These are phyloP conservation scores for Pezicula radicicola DNA, from an alignment of 2,329 filamentous ascomycete species.

Conservation along the genomic window DNA sequence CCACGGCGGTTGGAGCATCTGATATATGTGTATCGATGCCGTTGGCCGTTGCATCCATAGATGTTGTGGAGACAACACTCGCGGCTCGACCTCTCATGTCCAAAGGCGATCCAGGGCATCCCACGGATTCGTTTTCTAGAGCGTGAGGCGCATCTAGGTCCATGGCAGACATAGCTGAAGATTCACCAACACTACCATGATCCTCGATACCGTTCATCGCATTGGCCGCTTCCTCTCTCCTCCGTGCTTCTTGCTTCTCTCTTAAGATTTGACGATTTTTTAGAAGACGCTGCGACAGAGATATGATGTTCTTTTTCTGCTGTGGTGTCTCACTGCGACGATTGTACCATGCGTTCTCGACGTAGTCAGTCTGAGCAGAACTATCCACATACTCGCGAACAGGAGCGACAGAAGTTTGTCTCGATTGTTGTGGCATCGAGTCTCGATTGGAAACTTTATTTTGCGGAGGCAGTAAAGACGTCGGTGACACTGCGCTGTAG, in stretches of 20 bases:
- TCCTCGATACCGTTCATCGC: constrained; percentile 8
- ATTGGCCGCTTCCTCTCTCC: constrained; percentile 4
- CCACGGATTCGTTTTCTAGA: constrained; percentile 2
- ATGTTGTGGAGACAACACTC: constrained; percentile 22
- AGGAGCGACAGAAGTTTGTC: constrained; percentile 16
- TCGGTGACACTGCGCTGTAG: constrained; percentile 24
- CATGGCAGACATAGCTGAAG: constrained; percentile 16
- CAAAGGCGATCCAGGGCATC: constrained; percentile 19
- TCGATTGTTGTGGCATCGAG: constrained; percentile 14
- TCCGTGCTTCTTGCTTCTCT: constrained; percentile 12
- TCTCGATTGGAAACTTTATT: constrained; percentile 9
- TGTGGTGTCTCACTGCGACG: constrained; percentile 7
- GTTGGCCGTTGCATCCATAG: constrained; percentile 15
- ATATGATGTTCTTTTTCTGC: constrained; percentile 20
- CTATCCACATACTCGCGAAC: constrained; percentile 24
- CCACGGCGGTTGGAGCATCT: constrained; percentile 20
- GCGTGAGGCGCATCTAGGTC: constrained; percentile 6
- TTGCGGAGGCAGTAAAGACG: constrained; percentile 15
- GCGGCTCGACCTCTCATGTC: constrained; percentile 17
- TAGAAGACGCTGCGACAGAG: constrained; percentile 26
- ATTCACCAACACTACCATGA: constrained; percentile 7
- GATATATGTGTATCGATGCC: constrained; percentile 20
- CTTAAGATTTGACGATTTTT: constrained; percentile 23
- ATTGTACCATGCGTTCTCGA: constrained; percentile 28
- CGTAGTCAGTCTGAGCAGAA: constrained; percentile 27